A percentile compares a stretch with the other conserved stretches of the same genome.
Evolutionary conservation across 371 early-diverging fungal species (phyloP).

Genomic region (Phascolomyces articulosus): DNA sequence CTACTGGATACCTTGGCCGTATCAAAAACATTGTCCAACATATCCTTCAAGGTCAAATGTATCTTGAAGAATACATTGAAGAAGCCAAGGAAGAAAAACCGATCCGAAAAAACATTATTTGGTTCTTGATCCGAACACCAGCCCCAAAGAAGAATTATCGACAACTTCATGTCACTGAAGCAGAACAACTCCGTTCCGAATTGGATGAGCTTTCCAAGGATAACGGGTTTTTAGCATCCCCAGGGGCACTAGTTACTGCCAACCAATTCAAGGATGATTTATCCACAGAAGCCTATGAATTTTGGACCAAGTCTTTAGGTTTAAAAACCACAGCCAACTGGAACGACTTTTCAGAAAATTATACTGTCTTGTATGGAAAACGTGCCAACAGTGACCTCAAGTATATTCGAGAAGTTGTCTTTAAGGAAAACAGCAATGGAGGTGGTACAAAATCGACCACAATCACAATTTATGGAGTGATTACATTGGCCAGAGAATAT

Average conservation of each 20-base stretch:
- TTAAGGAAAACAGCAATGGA: neutral
- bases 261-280: neutral
- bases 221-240: neutral
- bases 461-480: neutral
- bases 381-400: neutral
- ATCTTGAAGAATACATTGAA: neutral
- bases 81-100: neutral
- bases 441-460: neutral
- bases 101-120: neutral
- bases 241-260: neutral
- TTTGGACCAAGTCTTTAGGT: neutral
- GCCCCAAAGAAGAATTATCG: neutral
- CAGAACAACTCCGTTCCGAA: neutral
- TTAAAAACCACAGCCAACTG: neutral
- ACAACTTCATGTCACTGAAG: neutral
- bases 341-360: neutral
- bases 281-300: neutral
- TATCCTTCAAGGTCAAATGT: neutral
- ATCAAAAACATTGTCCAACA: neutral
- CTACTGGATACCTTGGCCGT: neutral
- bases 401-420: neutral
- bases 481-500: neutral
- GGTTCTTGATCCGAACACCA: neutral
- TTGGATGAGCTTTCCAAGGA: neutral
- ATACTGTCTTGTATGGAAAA: neutral